A percentile compares a stretch with the other conserved stretches of the same genome.
These are phyloP conservation scores for Prillingera fragicola DNA, from an alignment of 1,284 basidiomycete genomes.

Conservation along the genomic window DNA sequence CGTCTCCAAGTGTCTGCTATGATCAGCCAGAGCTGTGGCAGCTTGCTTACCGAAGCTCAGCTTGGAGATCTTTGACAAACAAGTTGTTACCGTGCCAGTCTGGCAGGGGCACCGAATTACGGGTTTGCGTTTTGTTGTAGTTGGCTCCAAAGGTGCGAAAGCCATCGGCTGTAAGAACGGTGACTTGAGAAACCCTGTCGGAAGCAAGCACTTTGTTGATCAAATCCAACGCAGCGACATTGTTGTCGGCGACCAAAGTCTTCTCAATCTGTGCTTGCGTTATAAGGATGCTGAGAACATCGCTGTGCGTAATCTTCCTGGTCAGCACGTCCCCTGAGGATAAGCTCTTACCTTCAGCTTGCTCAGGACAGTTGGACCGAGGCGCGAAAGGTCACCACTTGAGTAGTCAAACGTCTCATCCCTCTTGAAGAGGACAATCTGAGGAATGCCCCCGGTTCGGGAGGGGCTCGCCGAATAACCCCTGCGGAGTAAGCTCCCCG, in stretches of 20 bases:
- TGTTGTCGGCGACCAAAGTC: slow-evolving; percentile 60
- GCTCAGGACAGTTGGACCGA: slow-evolving; percentile 68
- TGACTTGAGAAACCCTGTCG: slow-evolving; percentile 5
- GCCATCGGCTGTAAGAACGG: slow-evolving; percentile 27
- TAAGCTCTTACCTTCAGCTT: slow-evolving; percentile 64
- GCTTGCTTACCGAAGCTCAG: not conserved
- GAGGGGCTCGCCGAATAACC: slow-evolving; percentile 23
- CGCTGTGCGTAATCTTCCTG: slow-evolving; percentile 63
- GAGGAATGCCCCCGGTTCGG: slow-evolving; percentile 32
- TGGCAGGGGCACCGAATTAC: slow-evolving; percentile 16
- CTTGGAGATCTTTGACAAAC: slow-evolving; percentile 17
- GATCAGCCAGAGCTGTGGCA: too few relatives aligned
- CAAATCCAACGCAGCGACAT: slow-evolving; percentile 57
- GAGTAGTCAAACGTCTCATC: slow-evolving; percentile 73
- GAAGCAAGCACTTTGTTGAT: slow-evolving; percentile 49
- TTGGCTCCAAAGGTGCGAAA: slow-evolving; percentile 8
- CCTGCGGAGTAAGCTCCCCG: slow-evolving; percentile 11
- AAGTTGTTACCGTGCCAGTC: slow-evolving; percentile 20
- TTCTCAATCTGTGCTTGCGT: slow-evolving; percentile 68
- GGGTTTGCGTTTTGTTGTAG: not conserved
- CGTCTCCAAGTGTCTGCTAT: too few relatives aligned
- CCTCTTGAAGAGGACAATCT: slow-evolving; percentile 63
- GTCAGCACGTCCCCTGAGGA: not conserved
- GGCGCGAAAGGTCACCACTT: slow-evolving; percentile 58
- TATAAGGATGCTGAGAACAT: slow-evolving; percentile 75